Percentiles rank a stretch among this genome's conserved stretches.
phyloP scores from a whole-genome alignment of 192 early-diverging fungal species.

The Pecoramyces ruminantium region DNA sequence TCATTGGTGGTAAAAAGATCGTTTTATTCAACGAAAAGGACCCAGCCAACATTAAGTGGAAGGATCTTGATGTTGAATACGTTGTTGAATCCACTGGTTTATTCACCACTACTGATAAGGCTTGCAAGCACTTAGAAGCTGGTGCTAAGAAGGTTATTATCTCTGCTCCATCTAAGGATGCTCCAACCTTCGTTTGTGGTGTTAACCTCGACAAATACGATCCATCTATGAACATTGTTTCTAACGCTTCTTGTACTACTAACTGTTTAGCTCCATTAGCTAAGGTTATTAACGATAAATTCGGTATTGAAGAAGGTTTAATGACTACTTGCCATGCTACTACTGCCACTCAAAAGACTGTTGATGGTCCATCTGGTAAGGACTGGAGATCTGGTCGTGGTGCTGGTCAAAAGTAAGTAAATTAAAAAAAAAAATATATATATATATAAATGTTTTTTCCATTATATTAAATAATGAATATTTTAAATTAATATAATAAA shows the following conservation, averaged over 20 bases:
- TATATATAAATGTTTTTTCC: too few species aligned
- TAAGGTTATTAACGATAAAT: conserved; percentile 1
- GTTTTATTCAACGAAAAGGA: conserved; percentile 53
- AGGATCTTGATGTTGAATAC: not conserved
- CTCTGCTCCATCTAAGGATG: conserved; percentile 3
- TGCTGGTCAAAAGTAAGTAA: not conserved
- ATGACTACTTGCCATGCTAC: conserved; percentile 1
- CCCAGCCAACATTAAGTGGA: conserved; percentile 82
- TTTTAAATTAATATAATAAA: not conserved
- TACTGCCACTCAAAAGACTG: conserved; percentile 1
- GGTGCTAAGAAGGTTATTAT: conserved; percentile 4
- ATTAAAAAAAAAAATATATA: not conserved
- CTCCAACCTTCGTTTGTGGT: not conserved
- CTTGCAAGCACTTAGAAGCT: conserved; percentile 23
- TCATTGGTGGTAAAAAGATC: conserved; percentile 73
- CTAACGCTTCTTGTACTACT: conserved; percentile 4
- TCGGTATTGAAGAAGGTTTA: not conserved
- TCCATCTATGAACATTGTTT: not conserved
- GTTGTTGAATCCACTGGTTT: conserved; percentile 33
- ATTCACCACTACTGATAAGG: conserved; percentile 86
- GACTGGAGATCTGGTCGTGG: not conserved
- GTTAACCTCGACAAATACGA: conserved; percentile 4
- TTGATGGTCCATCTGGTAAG: not conserved
- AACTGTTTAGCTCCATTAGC: conserved; percentile 4
- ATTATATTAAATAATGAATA: not conserved